These are phyloP conservation scores for Colletotrichum tanaceti DNA, from an alignment of 2,329 filamentous ascomycete genomes.

Conservation along the genomic window DNA sequence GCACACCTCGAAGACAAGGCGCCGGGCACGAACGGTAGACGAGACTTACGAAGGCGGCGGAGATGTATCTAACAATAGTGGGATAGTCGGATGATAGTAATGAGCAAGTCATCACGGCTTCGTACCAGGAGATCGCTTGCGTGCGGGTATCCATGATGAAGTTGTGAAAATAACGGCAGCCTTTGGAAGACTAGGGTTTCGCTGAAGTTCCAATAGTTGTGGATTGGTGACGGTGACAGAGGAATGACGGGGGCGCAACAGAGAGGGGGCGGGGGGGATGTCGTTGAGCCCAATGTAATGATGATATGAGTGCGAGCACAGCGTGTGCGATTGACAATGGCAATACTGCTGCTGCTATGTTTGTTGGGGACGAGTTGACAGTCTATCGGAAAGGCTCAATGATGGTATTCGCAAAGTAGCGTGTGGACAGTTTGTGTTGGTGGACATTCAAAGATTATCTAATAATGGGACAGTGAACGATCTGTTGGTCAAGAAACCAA, in stretches of 20 bases:
- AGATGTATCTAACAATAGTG: conserved; percentile 52
- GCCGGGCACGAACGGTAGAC: background rate
- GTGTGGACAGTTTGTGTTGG: background rate
- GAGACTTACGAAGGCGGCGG: conserved; percentile 53
- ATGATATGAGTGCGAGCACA: background rate
- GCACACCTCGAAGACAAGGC: background rate
- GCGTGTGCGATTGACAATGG: background rate
- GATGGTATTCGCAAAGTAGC: background rate
- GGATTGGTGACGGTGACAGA: background rate
- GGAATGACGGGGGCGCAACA: background rate
- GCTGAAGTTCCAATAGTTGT: background rate
- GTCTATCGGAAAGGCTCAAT: background rate
- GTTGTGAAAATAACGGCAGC: background rate
- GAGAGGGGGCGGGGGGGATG: background rate
- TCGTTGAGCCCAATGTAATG: background rate
- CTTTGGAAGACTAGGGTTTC: background rate
- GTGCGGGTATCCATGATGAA: conserved; percentile 4
- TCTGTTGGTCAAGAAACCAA: background rate
- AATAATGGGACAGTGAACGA: background rate
- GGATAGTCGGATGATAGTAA: conserved; percentile 43
- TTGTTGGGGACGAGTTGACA: conserved; percentile 11
- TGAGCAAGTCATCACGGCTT: conserved; percentile 30
- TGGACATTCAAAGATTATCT: background rate
- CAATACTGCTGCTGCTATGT: background rate
- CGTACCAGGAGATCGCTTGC: conserved; percentile 42